These are phyloP conservation scores for Yarrowia sp. DNA, from an alignment of 805 yeast species.

Conservation along the genomic window DNA sequence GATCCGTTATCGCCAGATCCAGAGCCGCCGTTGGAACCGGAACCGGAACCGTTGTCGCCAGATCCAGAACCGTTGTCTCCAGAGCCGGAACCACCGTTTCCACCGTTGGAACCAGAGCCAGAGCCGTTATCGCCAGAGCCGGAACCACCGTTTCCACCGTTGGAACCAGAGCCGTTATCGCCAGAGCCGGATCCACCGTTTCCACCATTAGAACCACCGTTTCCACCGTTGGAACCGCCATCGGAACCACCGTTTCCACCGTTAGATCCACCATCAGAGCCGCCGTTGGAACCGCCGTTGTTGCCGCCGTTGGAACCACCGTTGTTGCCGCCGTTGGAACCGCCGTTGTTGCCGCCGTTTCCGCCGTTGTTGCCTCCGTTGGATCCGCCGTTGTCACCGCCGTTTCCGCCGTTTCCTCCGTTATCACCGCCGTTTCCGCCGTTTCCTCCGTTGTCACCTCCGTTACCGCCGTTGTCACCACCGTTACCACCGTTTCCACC, in stretches of 20 bases:
- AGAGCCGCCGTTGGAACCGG: conserved; percentile 7
- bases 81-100: conserved; percentile 12
- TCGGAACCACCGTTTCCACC: neutral
- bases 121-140: conserved; percentile 5
- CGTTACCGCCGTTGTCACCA: neutral
- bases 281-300: neutral
- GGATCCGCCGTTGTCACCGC: neutral
- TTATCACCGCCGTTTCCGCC: neutral
- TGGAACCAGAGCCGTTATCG: neutral
- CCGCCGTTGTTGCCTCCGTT: conserved; percentile 1
- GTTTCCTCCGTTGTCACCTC: neutral
- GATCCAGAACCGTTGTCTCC: no score
- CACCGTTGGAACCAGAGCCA: conserved; percentile 7
- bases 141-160: conserved; percentile 4
- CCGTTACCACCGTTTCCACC: conserved; percentile 10
- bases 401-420: neutral
- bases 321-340: conserved; percentile 6
- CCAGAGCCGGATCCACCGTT: conserved; percentile 11
- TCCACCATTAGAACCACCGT: neutral
- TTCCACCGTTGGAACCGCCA: neutral
- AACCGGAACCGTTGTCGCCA: no score
- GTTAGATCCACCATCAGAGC: neutral
- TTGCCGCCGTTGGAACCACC: neutral
- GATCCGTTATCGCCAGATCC: neutral
- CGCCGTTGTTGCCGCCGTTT: neutral